These are phyloP conservation scores for Juglanconis oblonga DNA, from an alignment of 2,329 filamentous ascomycete genomes.

Conservation along the genomic window DNA sequence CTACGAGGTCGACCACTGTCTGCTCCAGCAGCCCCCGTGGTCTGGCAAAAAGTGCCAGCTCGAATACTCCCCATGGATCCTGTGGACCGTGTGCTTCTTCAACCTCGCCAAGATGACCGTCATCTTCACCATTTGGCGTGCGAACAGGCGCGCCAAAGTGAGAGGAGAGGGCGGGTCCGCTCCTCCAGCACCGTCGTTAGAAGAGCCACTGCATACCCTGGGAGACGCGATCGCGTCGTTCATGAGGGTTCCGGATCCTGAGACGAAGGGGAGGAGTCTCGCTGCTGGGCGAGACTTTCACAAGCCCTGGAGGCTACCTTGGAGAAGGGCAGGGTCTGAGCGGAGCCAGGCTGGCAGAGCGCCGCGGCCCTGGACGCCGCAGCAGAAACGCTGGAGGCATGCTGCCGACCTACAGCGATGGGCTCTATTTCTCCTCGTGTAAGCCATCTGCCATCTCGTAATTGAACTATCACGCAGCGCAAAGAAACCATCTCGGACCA, in stretches of 20 bases:
- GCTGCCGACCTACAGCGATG: neutral
- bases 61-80: conserved; percentile 24
- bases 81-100: conserved; percentile 19
- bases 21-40: conserved; percentile 20
- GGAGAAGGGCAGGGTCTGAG: neutral
- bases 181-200: neutral
- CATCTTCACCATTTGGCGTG: conserved; percentile 20
- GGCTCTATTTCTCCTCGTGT: neutral
- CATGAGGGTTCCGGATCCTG: neutral
- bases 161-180: too few species aligned
- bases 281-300: neutral
- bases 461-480: too few species aligned
- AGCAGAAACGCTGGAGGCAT: neutral
- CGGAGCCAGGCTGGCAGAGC: conserved; percentile 13
- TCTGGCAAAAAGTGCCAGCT: conserved; percentile 20
- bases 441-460: neutral
- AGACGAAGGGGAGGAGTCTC: neutral
- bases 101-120: conserved; percentile 23
- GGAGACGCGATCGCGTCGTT: conserved; percentile 6
- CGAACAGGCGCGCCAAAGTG: too few species aligned
- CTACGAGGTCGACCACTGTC: conserved; percentile 25
- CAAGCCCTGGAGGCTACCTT: neutral
- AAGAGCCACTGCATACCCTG: conserved; percentile 22
- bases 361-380: neutral
- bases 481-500: too few species aligned